phyloP scores from a whole-genome alignment of 2,329 filamentous ascomycete species.

The Ophiocordyceps australis region DNA sequence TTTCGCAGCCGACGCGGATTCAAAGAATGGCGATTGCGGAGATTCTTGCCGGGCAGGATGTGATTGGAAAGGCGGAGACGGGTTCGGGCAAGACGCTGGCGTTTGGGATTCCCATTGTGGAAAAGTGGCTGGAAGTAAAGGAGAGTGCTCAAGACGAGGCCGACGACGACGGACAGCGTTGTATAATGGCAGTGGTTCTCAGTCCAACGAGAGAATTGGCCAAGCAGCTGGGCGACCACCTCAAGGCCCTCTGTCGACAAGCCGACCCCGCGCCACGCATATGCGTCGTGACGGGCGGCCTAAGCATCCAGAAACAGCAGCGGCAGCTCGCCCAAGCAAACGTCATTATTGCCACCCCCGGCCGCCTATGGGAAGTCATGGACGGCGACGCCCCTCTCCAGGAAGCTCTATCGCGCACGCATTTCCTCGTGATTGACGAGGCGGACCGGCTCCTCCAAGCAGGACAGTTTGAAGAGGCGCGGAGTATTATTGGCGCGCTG shows the following conservation, averaged over 20 bases:
- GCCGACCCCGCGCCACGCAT: slow-evolving; percentile 45
- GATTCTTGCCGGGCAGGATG: slow-evolving; percentile 68
- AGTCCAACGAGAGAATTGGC: slow-evolving; percentile 88
- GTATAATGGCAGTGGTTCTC: slow-evolving; percentile 65
- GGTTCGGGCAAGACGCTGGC: slow-evolving; percentile 94
- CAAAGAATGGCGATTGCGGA: slow-evolving; percentile 66
- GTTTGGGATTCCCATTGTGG: slow-evolving; percentile 84
- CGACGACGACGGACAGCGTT: slow-evolving; percentile 32
- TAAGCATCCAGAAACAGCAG: slow-evolving; percentile 91
- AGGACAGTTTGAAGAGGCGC: slow-evolving; percentile 87
- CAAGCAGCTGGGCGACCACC: slow-evolving; percentile 74
- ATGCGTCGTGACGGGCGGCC: slow-evolving; percentile 79
- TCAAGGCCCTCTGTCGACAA: slow-evolving; percentile 54
- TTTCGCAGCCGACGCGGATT: slow-evolving; percentile 65
- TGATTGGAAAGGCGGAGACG: slow-evolving; percentile 90
- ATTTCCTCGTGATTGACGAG: slow-evolving; percentile 82
- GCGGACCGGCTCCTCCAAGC: slow-evolving; percentile 83
- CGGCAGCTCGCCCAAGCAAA: slow-evolving; percentile 70
- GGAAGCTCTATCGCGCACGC: slow-evolving; percentile 50
- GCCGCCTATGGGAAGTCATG: slow-evolving; percentile 86
- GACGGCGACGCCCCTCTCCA: slow-evolving; percentile 56
- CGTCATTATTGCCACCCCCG: slow-evolving; percentile 84
- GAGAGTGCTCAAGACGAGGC: slow-evolving; percentile 5
- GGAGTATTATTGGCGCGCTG: slow-evolving; percentile 68
- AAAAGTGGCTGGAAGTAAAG: slow-evolving; percentile 48